These are phyloP conservation scores for Fusarium denticulatum DNA, from an alignment of 2,329 filamentous ascomycete species.

Conservation along the genomic window DNA sequence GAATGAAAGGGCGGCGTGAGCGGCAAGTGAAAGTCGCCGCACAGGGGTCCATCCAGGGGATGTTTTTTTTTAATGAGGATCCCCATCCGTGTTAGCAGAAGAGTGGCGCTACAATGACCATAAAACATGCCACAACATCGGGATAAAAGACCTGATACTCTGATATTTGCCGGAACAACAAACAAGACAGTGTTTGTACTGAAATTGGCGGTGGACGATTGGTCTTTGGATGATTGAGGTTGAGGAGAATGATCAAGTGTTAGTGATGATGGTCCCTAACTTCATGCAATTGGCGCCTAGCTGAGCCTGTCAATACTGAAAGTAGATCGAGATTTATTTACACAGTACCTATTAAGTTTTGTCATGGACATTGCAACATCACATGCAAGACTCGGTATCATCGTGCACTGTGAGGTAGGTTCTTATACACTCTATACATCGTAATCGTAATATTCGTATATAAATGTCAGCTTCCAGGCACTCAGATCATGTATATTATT, in stretches of 20 bases:
- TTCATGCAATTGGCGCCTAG: neutral
- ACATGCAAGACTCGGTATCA: neutral
- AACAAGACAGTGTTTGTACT: constrained; percentile 17
- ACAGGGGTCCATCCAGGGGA: constrained; percentile 41
- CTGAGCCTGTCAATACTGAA: neutral
- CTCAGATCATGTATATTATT: neutral
- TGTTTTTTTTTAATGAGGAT: constrained; percentile 47
- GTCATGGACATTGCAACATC: neutral
- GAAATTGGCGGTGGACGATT: constrained; percentile 26
- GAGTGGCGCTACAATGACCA: constrained; percentile 44
- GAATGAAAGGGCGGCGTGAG: constrained; percentile 31
- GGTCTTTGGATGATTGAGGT: neutral
- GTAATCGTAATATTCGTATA: constrained; percentile 14
- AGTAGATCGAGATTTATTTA: constrained; percentile 8
- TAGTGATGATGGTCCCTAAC: neutral
- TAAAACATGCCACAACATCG: constrained; percentile 41
- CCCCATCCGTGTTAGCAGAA: constrained; percentile 40
- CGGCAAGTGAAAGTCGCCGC: constrained; percentile 21
- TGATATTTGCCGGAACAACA: constrained; percentile 27
- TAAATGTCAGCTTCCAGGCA: neutral
- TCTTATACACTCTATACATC: neutral
- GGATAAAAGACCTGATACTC: constrained; percentile 10
- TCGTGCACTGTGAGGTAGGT: neutral
- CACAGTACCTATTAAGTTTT: neutral
- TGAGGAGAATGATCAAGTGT: neutral